These are phyloP conservation scores for Penicillium sp. DNA, from an alignment of 2,329 filamentous ascomycete species.

Conservation along the genomic window DNA sequence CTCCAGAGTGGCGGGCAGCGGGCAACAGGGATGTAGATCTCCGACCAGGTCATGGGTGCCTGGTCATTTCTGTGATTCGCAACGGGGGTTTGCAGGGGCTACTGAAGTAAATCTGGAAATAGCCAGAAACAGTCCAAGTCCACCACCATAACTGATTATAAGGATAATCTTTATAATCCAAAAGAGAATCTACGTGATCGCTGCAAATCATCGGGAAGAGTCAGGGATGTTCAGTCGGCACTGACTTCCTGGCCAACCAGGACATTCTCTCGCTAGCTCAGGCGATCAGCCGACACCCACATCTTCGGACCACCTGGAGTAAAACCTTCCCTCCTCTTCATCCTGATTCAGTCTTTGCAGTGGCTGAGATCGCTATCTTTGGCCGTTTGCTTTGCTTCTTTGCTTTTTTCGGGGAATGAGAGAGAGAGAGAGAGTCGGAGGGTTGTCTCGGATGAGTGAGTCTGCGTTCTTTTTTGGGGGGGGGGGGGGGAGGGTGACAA, in stretches of 20 bases:
- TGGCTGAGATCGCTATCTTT: slow-evolving; percentile 22
- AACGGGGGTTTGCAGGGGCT: neutral
- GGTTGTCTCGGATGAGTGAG: slow-evolving; percentile 28
- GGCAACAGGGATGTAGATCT: slow-evolving; percentile 7
- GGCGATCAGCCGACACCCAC: slow-evolving; percentile 30
- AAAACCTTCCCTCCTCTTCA: neutral
- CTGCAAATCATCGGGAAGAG: slow-evolving; percentile 5
- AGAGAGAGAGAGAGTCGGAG: slow-evolving; percentile 1
- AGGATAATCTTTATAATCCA: neutral
- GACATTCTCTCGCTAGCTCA: neutral
- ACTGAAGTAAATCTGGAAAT: neutral
- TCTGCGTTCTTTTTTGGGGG: neutral
- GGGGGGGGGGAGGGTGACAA: slow-evolving; percentile 10
- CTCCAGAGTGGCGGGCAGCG: neutral
- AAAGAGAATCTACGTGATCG: neutral
- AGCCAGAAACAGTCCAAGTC: neutral
- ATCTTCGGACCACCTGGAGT: neutral
- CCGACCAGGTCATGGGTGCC: slow-evolving; percentile 1
- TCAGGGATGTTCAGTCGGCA: neutral
- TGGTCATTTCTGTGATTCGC: slow-evolving; percentile 7
- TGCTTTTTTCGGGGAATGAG: slow-evolving; percentile 6
- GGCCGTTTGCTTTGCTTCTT: neutral
- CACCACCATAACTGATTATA: neutral
- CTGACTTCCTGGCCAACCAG: neutral
- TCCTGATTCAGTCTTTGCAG: slow-evolving; percentile 17